Percentiles rank a stretch among this genome's conserved stretches.
Conservation (phyloP, 2,329 filamentous ascomycete genomes). For the Chrysosporium queenslandicum region DNA sequence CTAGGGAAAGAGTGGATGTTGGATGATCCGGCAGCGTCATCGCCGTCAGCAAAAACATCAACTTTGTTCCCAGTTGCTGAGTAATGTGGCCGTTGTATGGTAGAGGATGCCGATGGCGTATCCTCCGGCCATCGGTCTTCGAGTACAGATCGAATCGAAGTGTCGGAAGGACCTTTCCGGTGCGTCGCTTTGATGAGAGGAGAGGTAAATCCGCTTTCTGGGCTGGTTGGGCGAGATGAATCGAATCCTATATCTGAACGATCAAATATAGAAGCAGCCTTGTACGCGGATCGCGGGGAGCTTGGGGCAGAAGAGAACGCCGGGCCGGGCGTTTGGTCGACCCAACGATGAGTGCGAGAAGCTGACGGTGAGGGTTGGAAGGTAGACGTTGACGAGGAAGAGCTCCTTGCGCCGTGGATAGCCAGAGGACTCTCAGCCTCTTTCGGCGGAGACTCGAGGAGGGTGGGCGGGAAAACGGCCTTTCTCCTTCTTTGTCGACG, state of each 20-base stretch:
- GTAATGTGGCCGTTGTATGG: not conserved
- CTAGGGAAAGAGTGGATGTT: conserved; percentile 18
- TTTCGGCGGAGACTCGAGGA: conserved; percentile 27
- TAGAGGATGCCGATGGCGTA: not conserved
- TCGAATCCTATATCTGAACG: conserved; percentile 53
- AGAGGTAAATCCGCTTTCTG: conserved; percentile 57
- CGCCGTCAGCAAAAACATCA: not conserved
- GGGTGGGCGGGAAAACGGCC: conserved; percentile 45
- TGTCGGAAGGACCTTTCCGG: conserved; percentile 48
- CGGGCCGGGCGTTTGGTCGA: conserved; percentile 49
- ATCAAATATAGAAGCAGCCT: conserved; percentile 70
- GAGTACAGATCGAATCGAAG: conserved; percentile 39
- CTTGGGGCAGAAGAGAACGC: conserved; percentile 64
- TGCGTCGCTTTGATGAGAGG: conserved; percentile 56
- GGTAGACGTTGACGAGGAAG: conserved; percentile 26
- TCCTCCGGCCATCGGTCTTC: conserved; percentile 7
- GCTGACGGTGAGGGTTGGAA: conserved; percentile 36
- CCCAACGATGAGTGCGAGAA: conserved; percentile 53
- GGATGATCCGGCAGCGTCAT: not conserved
- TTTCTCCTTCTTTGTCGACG: conserved; percentile 64
- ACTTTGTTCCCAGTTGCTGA: not conserved
- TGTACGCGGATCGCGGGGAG: conserved; percentile 66
- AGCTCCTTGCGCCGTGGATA: conserved; percentile 24
- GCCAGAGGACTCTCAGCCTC: conserved; percentile 14
- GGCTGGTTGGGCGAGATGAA: conserved; percentile 67